phyloP scores from a whole-genome alignment of 495 filamentous ascomycete species.

The Bathelium albidoporum region DNA sequence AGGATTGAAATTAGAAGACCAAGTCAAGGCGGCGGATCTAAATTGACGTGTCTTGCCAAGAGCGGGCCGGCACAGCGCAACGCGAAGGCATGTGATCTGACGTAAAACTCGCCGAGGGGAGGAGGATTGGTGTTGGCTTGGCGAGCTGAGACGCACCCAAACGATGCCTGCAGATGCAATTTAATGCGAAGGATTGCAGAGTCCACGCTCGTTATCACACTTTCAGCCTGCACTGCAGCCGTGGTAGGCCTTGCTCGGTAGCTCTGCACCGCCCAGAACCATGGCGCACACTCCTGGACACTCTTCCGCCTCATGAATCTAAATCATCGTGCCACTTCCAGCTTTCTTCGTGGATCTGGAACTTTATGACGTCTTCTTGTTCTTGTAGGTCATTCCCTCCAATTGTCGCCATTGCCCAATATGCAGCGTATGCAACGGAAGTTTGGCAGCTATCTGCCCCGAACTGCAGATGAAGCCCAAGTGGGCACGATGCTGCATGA shows the following conservation, averaged over 20 bases:
- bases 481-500: slow-evolving; percentile 68
- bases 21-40: neutral
- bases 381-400: neutral
- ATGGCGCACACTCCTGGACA: neutral
- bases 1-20: neutral
- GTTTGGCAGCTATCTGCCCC: slow-evolving; percentile 60
- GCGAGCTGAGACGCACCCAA: neutral
- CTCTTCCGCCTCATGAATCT: neutral
- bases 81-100: slow-evolving; percentile 4
- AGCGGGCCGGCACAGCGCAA: neutral
- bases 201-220: neutral
- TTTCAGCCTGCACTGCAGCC: neutral
- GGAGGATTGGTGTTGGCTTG: neutral
- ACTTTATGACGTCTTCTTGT: neutral
- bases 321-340: neutral
- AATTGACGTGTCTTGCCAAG: neutral
- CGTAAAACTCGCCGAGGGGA: neutral
- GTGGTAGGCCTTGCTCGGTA: neutral
- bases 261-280: neutral
- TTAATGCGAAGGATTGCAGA: neutral
- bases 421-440: slow-evolving; percentile 77
- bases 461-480: slow-evolving; percentile 66
- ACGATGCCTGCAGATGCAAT: neutral
- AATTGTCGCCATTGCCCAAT: slow-evolving; percentile 19
- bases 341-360: neutral